Evolutionary conservation across 352 stramenopile species (phyloP), one percentile per base, ranked within the genome.

Genomic region (Phytopythium montanum): DNA sequence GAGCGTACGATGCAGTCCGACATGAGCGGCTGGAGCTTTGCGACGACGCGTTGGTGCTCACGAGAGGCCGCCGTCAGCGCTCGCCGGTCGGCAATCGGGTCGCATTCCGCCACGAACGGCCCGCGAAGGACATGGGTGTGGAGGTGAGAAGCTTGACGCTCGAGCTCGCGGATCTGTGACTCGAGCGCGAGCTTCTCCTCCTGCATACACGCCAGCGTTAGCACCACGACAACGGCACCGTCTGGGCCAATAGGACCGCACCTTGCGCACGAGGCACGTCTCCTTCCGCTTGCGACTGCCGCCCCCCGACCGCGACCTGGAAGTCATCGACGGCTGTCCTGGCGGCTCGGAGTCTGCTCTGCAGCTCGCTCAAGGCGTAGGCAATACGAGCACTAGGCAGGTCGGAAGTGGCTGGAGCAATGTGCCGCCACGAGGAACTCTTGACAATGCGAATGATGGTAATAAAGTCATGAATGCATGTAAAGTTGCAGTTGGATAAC

Each of bases 141-240:
- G 5, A 33, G 26, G 16, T 13, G 23, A 13, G 52, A 21, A 18
- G 38, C 23, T 48, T 62, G 48, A 29, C 53, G 49, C 42, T 64
- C 62, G 23, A 73, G 50, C 3, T 50, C 62, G 25, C 41, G 26
- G n/a, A 73, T 41, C 44, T 73, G 58, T 33, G 33, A 44, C 31
- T 65, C 38, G 8, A 73, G 55, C 52, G 59, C 16, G 10, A 65
- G 57, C 38, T 65, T 63, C 59, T 73, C 66, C 44, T 71, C 65
- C 56, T 62, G 13, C 46, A 5, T 3, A 16, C 18, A 3, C 19
- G 1, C 21, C 29, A 3, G 18, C 2, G 19, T 28, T n/a, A 44
- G 3, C 18, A n/a, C 33, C 13, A 12, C n/a, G n/a, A 1, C 33
- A 38, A 38, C 14, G 5, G 14, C 33, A 38, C 9, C 1, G 33